phyloP scores from a whole-genome alignment of 441 rosid genomes.

The Erysimum cheiri region DNA sequence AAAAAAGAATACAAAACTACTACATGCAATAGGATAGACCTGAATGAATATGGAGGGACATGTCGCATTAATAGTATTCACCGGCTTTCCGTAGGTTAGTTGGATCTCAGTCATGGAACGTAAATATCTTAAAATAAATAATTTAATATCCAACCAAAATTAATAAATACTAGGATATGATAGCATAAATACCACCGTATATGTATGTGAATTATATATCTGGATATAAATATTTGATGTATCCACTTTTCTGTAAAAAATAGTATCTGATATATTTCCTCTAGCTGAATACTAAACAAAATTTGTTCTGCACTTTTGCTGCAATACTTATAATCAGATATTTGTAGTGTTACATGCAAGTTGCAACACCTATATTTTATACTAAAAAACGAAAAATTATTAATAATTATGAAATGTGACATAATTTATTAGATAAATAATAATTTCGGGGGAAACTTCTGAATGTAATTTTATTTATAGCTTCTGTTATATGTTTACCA shows the following conservation, averaged over 20 bases:
- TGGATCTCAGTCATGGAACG: conserved; percentile 28
- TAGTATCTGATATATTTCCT: background rate
- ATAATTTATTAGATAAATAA: too few species aligned
- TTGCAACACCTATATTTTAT: too few species aligned
- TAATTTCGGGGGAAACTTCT: background rate
- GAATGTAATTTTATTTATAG: background rate
- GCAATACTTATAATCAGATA: background rate
- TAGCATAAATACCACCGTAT: background rate
- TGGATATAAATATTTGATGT: background rate
- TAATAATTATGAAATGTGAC: background rate
- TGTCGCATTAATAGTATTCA: conserved; percentile 28
- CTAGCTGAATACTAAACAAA: background rate
- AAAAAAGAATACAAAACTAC: too few species aligned
- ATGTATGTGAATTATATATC: background rate
- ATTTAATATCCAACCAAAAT: background rate
- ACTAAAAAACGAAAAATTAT: too few species aligned
- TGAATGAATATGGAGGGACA: background rate
- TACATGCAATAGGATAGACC: conserved; percentile 34
- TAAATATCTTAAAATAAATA: background rate
- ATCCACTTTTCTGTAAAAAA: background rate
- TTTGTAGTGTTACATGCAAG: background rate
- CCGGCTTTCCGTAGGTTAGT: conserved; percentile 27
- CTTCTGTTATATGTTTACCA: background rate
- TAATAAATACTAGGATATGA: background rate
- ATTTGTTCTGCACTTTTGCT: background rate